A percentile compares a stretch with the other conserved stretches of the same genome.
phyloP scores from a whole-genome alignment of 2,329 filamentous ascomycete species.

The Venturia oleaginea region DNA sequence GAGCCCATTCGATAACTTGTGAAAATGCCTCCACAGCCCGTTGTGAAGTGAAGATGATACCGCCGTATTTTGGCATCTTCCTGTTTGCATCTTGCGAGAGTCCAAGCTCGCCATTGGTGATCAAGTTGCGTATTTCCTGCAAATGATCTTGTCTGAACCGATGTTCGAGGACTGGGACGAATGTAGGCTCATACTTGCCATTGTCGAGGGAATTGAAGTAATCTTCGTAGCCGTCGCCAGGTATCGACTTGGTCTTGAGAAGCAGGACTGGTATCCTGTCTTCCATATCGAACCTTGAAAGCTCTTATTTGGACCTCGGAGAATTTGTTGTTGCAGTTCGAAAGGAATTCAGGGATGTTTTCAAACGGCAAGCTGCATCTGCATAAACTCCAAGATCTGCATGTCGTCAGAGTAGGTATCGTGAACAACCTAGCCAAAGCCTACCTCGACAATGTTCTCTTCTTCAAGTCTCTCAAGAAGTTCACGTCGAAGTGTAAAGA shows the following conservation, averaged over 20 bases:
- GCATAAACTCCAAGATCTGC: conserved; percentile 5
- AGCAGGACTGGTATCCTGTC: conserved; percentile 51
- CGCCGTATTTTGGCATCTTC: conserved; percentile 49
- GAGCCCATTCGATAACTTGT: conserved; percentile 37
- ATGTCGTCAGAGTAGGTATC: conserved; percentile 16
- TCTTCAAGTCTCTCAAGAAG: not conserved
- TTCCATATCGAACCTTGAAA: conserved; percentile 13
- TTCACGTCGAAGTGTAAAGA: not conserved
- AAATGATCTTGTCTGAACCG: conserved; percentile 53
- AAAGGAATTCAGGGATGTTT: not conserved
- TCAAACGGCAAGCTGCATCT: not conserved
- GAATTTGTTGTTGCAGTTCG: not conserved
- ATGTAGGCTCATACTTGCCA: conserved; percentile 51
- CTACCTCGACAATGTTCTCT: not conserved
- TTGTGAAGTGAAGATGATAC: conserved; percentile 78
- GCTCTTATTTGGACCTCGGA: not conserved
- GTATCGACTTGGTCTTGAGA: conserved; percentile 67
- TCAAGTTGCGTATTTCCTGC: conserved; percentile 40
- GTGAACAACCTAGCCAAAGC: conserved; percentile 19
- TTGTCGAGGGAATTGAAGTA: conserved; percentile 45
- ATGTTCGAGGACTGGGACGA: conserved; percentile 71
- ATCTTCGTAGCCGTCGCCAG: conserved; percentile 63
- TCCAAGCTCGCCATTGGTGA: conserved; percentile 31
- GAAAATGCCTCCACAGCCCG: conserved; percentile 72
- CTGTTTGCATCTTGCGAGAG: conserved; percentile 20